phyloP scores from a whole-genome alignment of 345 rosid genomes.

The Populus euphratica region DNA sequence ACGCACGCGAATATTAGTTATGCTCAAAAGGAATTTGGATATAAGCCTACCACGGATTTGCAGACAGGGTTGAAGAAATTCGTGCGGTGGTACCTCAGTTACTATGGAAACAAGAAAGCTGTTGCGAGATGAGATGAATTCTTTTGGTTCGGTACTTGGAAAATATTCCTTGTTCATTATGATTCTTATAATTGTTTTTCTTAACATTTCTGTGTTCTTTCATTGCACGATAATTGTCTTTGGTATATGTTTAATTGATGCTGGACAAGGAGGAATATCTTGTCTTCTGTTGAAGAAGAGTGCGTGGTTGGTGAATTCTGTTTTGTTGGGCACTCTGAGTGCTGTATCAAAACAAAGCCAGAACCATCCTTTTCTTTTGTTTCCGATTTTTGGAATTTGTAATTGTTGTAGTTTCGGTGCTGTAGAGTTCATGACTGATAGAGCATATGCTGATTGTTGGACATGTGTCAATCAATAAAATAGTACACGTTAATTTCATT shows the following conservation, averaged over 20 bases:
- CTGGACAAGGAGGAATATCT: conserved; percentile 24
- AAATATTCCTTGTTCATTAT: conserved; percentile 37
- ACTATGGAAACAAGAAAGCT: conserved; percentile 62
- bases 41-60: conserved; percentile 83
- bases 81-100: conserved; percentile 79
- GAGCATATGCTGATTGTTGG: conserved; percentile 41
- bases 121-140: conserved; percentile 32
- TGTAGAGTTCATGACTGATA: conserved; percentile 43
- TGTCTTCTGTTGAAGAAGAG: conserved; percentile 25
- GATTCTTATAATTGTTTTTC: conserved; percentile 47
- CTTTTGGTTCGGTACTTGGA: conserved; percentile 27
- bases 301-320: conserved; percentile 41
- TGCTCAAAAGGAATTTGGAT: conserved; percentile 74
- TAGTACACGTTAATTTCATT: conserved; percentile 21
- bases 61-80: conserved; percentile 88
- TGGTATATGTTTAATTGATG: conserved; percentile 34
- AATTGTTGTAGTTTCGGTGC: conserved; percentile 45
- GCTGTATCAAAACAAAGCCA: conserved; percentile 29
- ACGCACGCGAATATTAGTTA: conserved; percentile 91
- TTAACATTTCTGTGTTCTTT: conserved; percentile 29
- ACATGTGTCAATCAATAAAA: conserved; percentile 46
- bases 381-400: conserved; percentile 27
- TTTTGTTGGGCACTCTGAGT: conserved; percentile 22
- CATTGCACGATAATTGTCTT: conserved; percentile 30
- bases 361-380: conserved; percentile 18